Base-by-base conservation (phyloP, 2,329 filamentous ascomycete genomes). In the Aureobasidium sp. region DNA sequence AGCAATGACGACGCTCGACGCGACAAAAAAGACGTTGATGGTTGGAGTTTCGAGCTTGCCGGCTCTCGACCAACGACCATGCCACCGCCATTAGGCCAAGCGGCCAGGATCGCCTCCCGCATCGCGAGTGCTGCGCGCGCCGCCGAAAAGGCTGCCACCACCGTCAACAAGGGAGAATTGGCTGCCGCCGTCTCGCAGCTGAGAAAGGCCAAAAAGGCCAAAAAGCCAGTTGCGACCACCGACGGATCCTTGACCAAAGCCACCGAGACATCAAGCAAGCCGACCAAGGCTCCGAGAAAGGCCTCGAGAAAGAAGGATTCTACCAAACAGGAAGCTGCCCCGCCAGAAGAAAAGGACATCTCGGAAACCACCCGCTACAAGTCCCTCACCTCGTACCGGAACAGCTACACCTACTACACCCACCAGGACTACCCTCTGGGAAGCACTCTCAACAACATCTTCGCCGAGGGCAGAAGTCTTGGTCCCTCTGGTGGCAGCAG, bases 351-450 rank as follows among this genome's bases (percentile, higher is more conserved):
- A 22, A 27, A 31, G 17, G 55, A 48, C 42, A 8, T 36, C 17
- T 34, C 31, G 17, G 44, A 49, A 49, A 49, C 29, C 11, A 9
- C 47, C 2, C 42, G 47, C 25, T 41, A 36, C 44, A 31, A 27
- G 25, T 29, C 22, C 22, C 44, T 45, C 17, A 7, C 49, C n/a
- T 52, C 49, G 11, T 57, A 57, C 29, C 53, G 53, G 3, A 57
- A 57, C 17, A 1, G 2, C 20, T n/a, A 22, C 31, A 48, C 59
- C 34, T 61, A 51, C 29, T 37, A 42, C 17, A 34, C 62, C 25
- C 29, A 44, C 25, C 27, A 51, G 14, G 61, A 62, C 36, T 62
- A 62, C 25, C 62, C 64, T 14, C 5, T 58, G 15, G 37, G 59
- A n/a, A 17, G 49, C 25, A 27, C 9, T 5, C 53, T 65, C 17